phyloP scores from a whole-genome alignment of 495 filamentous ascomycete genomes.

The Filosporella fistucella region DNA sequence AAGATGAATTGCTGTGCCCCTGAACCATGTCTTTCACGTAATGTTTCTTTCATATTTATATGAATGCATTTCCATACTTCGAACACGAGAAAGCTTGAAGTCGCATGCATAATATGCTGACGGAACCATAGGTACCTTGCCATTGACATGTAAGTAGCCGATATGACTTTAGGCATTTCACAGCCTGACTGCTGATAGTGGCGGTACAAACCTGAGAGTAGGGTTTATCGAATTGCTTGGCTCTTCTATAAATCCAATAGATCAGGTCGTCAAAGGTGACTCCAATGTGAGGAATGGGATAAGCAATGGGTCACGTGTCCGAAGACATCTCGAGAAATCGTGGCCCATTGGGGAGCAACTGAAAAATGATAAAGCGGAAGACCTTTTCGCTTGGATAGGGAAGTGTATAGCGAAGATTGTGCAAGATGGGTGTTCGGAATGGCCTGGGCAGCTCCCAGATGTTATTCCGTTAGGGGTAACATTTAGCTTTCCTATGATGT shows the following conservation, averaged over 20 bases:
- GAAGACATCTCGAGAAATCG: constrained; percentile 59
- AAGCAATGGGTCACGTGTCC: constrained; percentile 38
- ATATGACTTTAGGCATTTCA: neutral
- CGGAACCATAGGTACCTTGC: constrained; percentile 56
- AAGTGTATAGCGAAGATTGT: constrained; percentile 72
- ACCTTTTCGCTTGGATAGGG: constrained; percentile 77
- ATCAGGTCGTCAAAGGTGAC: neutral
- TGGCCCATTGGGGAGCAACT: constrained; percentile 80
- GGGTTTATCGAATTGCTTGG: constrained; percentile 70
- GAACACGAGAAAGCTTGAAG: too few species aligned
- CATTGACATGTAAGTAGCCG: constrained; percentile 60
- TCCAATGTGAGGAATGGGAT: constrained; percentile 5
- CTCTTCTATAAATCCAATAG: constrained; percentile 17
- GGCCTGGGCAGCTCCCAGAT: constrained; percentile 35
- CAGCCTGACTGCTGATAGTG: constrained; percentile 31
- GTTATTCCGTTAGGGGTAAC: constrained; percentile 75
- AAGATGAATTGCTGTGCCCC: constrained; percentile 20
- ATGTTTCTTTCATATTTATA: too few species aligned
- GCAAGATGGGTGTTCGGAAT: constrained; percentile 25
- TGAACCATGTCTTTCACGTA: too few species aligned
- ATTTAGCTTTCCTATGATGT: constrained; percentile 83
- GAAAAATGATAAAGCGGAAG: constrained; percentile 71
- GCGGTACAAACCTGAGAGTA: constrained; percentile 76
- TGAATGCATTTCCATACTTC: too few species aligned
- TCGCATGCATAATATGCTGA: constrained; percentile 7